Base-by-base conservation (phyloP, 495 filamentous ascomycete genomes). In the Chlorociboria aeruginascens region DNA sequence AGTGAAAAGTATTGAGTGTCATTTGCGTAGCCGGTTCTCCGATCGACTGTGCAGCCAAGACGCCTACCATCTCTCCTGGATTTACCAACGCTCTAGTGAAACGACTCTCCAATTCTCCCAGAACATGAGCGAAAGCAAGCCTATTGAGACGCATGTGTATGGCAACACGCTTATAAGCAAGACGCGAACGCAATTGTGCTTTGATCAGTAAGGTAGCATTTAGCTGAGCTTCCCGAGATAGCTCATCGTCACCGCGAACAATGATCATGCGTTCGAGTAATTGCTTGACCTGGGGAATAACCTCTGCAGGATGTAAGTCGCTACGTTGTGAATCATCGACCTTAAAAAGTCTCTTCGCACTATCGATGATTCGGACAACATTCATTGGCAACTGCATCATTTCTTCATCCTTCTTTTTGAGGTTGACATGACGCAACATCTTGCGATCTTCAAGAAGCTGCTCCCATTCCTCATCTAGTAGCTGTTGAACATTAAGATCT, bases 1-100 rank as follows among this genome's bases (percentile, higher is more conserved):
- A 97, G 76, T 99, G 92, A 81, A 99, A 99, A 28, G 92, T 99
- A 67, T 99, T 99, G 40, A 99, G 66, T 0, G 92, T 99, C 92
- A 99, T 99, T 69, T 99, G 92, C 1, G 92, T 99, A 38, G 92
- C 92, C 14, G 92, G 92, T 64, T 99, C 92, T 71, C 92, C 92
- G 64, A 99, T 97, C 25, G 89, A 96, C 67, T 99, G 92, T 9
- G 92, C 92, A 46, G 92, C 92, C 58, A 99, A 74, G 31, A 97
- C 93, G 63, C 92, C 92, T 46, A 97, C 93, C 92, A 99, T 99
- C 64, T 99, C 92, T 54, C 92, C 92, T 31, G 92, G 86, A 51
- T 78, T 81, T 32, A 93, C 92, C 46, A 77, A 71, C 38, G 93
- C 78, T 57, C 79, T 76, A 14, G 78, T 71, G 72, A 94, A 99